Base-by-base conservation (phyloP, 1,284 basidiomycete genomes). In the Malassezia obtusa region DNA sequence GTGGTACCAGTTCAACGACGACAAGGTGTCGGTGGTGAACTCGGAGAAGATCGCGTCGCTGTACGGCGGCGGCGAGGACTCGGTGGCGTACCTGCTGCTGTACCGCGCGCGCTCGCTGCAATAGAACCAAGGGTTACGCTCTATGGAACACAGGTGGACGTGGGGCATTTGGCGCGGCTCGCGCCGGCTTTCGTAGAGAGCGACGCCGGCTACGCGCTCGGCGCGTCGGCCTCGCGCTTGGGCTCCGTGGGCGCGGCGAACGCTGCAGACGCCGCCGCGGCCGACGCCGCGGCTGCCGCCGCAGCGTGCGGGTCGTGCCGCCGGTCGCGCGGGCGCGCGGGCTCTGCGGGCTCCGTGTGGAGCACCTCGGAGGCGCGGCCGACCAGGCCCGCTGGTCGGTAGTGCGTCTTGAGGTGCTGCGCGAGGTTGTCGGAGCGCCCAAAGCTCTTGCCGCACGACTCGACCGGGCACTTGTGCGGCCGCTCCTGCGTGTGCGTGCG, bases 1-100 rank as follows among this genome's bases (percentile, higher is more conserved):
- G 50, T 73, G 71, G 71, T 71, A 70, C 62, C 62, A 64, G 57
- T 71, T 73, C 36, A 65, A 73, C 53, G 71, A 73, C 47, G 71
- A 73, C 22, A 66, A 62, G 31, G 71, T 71, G 8, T 49, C 49
- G n/a, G 36, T 63, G 2, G 68, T 73, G 1, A 32, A 51, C 3
- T 37, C 59, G 22, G 71, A 73, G 25, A 73, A 72, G 58, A 69
- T 73, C 50, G 32, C 35, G 24, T 50, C 57, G 6, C 51, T 73
- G 14, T 65, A 71, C 26, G 71, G 71, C 5, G 71, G 71, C 4
- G 71, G 71, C 15, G 69, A 73, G 47, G 52, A 72, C 36, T 67
- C 65, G 21, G 70, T 72, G 8, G 70, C 70, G 17, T 72, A 72
- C 28, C 64, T 72, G 35, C 43, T 71, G 45, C 45, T 71, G 43